Percentiles rank a stretch among this genome's conserved stretches.
Evolutionary conservation across 345 rosid species (phyloP).

Genomic region (Durio zibethinus): DNA sequence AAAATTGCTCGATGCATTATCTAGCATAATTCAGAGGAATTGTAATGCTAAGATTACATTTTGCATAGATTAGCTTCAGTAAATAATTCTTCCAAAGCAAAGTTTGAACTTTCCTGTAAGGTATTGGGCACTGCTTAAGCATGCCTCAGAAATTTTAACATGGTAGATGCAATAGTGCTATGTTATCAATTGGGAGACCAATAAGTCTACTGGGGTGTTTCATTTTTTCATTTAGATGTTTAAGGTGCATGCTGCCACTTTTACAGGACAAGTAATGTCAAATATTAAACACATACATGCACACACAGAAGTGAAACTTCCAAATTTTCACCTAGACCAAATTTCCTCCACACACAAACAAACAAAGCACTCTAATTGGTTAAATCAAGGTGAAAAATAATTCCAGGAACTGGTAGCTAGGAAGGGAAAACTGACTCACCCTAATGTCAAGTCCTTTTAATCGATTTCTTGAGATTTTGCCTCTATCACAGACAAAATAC

Average conservation of each 20-base stretch:
- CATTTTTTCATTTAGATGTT: neutral
- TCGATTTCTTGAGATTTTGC: conserved; percentile 70
- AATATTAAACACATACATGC: neutral
- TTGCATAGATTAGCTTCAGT: neutral
- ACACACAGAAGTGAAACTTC: neutral
- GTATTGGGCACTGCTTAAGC: neutral
- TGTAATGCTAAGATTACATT: neutral
- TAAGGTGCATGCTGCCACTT: neutral
- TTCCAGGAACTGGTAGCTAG: neutral
- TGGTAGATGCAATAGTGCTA: neutral
- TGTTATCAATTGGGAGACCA: neutral
- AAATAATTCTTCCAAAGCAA: neutral
- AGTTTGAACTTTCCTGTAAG: neutral
- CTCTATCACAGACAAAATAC: conserved; percentile 89
- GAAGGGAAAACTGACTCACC: conserved; percentile 44
- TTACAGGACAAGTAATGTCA: neutral
- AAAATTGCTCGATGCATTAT: neutral
- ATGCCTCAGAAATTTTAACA: neutral
- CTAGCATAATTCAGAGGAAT: neutral
- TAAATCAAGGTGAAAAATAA: neutral
- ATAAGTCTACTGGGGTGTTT: neutral
- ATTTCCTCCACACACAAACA: neutral
- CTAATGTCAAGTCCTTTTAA: conserved; percentile 96
- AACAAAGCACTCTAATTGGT: neutral
- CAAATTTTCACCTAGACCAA: neutral